These are phyloP conservation scores for Francoa sonchifolia DNA, from an alignment of 441 rosid species.

Conservation along the genomic window DNA sequence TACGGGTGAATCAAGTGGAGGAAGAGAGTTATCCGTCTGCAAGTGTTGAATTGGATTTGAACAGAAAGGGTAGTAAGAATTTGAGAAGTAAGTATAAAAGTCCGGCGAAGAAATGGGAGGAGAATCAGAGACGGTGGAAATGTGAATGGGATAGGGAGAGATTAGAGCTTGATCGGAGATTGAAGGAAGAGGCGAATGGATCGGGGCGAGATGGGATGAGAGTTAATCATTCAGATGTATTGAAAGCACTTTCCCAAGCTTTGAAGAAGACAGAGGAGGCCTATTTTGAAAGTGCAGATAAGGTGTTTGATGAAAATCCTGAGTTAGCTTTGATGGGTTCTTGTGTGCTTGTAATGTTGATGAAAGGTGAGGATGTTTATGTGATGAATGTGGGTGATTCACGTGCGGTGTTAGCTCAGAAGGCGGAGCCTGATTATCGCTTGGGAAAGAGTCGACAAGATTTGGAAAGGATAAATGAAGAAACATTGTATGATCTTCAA, in stretches of 20 bases:
- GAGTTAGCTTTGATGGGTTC: slow-evolving; percentile 67
- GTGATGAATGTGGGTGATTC: slow-evolving; percentile 69
- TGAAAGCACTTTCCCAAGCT: slow-evolving; percentile 34
- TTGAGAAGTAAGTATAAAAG: slow-evolving; percentile 28
- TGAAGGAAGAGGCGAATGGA: slow-evolving; percentile 45
- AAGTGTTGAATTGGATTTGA: slow-evolving; percentile 16
- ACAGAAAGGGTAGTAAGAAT: slow-evolving; percentile 21
- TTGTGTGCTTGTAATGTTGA: slow-evolving; percentile 50
- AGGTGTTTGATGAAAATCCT: slow-evolving; percentile 37
- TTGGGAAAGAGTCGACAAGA: slow-evolving; percentile 12
- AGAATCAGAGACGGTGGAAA: slow-evolving; percentile 76
- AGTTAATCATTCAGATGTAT: neutral
- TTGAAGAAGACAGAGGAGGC: slow-evolving; percentile 53
- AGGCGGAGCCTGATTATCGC: slow-evolving; percentile 14
- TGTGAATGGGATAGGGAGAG: slow-evolving; percentile 85
- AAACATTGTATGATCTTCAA: slow-evolving; percentile 9
- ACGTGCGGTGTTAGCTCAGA: slow-evolving; percentile 44
- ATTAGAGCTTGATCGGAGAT: slow-evolving; percentile 54
- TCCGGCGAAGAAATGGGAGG: slow-evolving; percentile 50
- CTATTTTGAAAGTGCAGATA: slow-evolving; percentile 29
- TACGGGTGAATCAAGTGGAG: too few species aligned
- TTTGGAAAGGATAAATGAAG: slow-evolving; percentile 25
- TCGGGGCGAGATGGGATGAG: slow-evolving; percentile 9
- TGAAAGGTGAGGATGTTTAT: slow-evolving; percentile 67
- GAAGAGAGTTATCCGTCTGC: slow-evolving; percentile 21